Base-by-base conservation (phyloP, 2,329 filamentous ascomycete species). In the Fusarium mexicanum region DNA sequence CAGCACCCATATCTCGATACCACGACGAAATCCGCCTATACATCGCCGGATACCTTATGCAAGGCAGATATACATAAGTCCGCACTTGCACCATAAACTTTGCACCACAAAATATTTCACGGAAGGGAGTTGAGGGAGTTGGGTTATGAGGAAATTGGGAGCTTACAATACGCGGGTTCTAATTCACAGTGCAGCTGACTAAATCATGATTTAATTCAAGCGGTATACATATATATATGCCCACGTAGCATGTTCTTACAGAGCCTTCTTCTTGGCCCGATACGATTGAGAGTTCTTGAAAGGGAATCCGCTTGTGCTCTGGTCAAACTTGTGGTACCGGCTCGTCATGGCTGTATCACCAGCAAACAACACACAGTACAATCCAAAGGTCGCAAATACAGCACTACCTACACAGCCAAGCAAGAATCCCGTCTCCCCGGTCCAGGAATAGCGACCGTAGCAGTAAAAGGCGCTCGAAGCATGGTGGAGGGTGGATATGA, bases 401-500 rank as follows among this genome's bases (percentile, higher is more conserved):
- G 86, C 85, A 73, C 87, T 91, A 26, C 87, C 90, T 4, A 88
- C 76, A 72, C 90, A 87, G 0, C 90, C 92, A 10, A 93, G 80
- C 3, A 87, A 82, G 78, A 91, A 93, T 1, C 87, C 88, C 17
- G 87, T 85, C 77, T 90, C 87, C 11, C 86, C 85, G 80, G 84
- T 84, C 61, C 84, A 82, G n/a, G 87, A 86, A 83, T 91, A 94
- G 80, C 91, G 88, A 55, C 87, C 86, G 83, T 95, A 96, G 78
- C 89, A 87, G 81, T 93, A 92, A 73, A 91, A 90, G 24, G 91
- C 91, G 9, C 86, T 85, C 1, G 86, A 77, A 24, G 86, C 83
- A 81, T 96, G 93, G 84, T 93, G 93, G 7, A 90, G 70, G 0
- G 89, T 88, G 3, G 92, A 92, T 20, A 95, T 83, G 44, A 91